Conservation (phyloP, 805 yeast genomes). For the Metschnikowia similis region DNA sequence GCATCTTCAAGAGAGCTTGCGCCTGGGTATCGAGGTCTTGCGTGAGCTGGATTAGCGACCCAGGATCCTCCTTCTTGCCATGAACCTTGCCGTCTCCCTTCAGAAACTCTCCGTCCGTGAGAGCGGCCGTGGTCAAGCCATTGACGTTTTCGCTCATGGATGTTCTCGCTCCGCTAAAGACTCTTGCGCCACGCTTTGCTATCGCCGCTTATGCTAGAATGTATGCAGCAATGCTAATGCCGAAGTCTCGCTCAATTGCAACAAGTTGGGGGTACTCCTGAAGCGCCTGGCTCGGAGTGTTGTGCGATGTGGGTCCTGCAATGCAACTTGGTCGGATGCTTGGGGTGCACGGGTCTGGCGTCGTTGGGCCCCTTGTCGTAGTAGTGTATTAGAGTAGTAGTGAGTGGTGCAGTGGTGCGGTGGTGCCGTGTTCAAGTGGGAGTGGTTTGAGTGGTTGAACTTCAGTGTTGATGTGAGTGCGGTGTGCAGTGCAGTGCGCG, state of each 20-base stretch:
- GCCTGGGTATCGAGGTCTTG: conserved; percentile 28
- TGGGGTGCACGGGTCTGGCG: too few relatives aligned
- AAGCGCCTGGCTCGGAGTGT: too few relatives aligned
- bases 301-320: too few relatives aligned
- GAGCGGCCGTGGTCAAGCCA: conserved; percentile 33
- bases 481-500: not conserved
- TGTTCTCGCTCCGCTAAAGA: not conserved
- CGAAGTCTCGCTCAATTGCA: too few relatives aligned
- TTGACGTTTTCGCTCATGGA: conserved; percentile 13
- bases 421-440: not conserved
- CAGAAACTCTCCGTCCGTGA: conserved; percentile 25
- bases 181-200: too few relatives aligned
- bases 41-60: conserved; percentile 30
- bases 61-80: conserved; percentile 8
- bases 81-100: conserved; percentile 5
- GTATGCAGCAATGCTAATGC: too few relatives aligned
- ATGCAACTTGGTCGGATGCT: too few relatives aligned
- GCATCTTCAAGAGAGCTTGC: conserved; percentile 16
- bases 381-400: too few relatives aligned
- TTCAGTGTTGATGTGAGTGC: not conserved
- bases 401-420: not conserved
- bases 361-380: too few relatives aligned
- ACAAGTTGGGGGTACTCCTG: too few relatives aligned
- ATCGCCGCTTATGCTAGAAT: too few relatives aligned
- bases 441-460: not conserved